A percentile compares a stretch with the other conserved stretches of the same genome.
phyloP scores from a whole-genome alignment of 345 rosid genomes.

The Bruguiera gymnorhiza region DNA sequence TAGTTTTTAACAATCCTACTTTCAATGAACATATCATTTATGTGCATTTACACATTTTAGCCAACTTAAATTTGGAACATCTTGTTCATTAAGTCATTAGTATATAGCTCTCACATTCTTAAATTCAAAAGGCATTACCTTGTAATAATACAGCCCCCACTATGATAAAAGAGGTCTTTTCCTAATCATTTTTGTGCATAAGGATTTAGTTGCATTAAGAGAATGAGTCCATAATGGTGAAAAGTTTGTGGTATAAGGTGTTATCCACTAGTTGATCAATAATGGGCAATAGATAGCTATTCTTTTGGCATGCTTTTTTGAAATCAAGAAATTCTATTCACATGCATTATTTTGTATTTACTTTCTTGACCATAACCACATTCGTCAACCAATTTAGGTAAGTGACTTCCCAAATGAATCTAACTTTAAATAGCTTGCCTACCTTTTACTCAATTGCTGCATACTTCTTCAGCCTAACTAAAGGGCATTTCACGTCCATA shows the following conservation, averaged over 20 bases:
- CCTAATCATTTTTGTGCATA: neutral
- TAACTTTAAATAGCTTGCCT: neutral
- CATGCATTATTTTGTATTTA: neutral
- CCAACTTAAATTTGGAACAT: neutral
- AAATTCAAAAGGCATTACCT: neutral
- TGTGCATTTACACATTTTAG: neutral
- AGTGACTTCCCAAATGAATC: neutral
- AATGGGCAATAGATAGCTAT: neutral
- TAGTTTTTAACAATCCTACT: neutral
- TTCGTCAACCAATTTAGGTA: neutral
- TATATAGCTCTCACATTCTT: neutral
- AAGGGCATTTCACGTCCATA: too few species aligned
- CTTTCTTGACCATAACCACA: neutral
- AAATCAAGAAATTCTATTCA: neutral
- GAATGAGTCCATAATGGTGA: too few species aligned
- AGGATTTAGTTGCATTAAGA: too few species aligned
- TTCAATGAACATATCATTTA: neutral
- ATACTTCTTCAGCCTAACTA: neutral
- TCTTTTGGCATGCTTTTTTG: neutral
- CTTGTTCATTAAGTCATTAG: neutral
- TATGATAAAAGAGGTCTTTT: neutral
- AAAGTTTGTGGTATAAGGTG: too few species aligned
- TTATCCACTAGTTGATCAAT: too few species aligned
- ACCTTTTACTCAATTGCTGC: neutral
- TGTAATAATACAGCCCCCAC: neutral